Conservation (phyloP, 2,329 filamentous ascomycete genomes). For the Kalaharituber pfeilii region DNA sequence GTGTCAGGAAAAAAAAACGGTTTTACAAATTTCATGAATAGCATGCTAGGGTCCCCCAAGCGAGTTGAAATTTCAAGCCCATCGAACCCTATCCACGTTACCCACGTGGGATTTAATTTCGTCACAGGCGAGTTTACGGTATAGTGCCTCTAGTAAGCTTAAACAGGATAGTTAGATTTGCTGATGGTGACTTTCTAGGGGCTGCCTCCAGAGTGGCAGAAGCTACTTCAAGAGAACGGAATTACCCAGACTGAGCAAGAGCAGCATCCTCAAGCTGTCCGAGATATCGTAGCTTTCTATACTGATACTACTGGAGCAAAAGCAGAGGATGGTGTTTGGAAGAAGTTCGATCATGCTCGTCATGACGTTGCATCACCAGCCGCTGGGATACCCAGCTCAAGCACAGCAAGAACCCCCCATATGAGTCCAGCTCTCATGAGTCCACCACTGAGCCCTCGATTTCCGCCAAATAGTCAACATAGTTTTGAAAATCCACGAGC, state of each 20-base stretch:
- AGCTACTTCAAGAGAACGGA: conserved; percentile 82
- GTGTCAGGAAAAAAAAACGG: conserved; percentile 67
- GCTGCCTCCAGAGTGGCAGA: conserved; percentile 94
- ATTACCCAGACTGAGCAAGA: conserved; percentile 92
- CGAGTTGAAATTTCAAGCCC: conserved; percentile 81
- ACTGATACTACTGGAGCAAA: conserved; percentile 75
- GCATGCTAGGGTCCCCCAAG: conserved; percentile 65
- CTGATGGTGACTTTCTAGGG: conserved; percentile 51
- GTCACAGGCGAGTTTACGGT: conserved; percentile 92
- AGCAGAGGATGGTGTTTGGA: conserved; percentile 73
- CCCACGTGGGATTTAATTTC: conserved; percentile 94
- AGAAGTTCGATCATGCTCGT: conserved; percentile 82
- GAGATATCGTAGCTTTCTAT: conserved; percentile 92
- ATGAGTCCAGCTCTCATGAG: conserved; percentile 46
- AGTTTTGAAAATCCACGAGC: conserved; percentile 96
- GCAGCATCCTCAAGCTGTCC: conserved; percentile 86
- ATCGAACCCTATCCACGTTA: conserved; percentile 94
- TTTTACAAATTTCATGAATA: conserved; percentile 79
- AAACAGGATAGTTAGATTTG: no score
- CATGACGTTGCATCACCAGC: not conserved
- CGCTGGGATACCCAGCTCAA: not conserved
- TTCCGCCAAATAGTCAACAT: conserved; percentile 74
- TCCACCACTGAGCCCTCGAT: conserved; percentile 67
- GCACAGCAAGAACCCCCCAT: conserved; percentile 8
- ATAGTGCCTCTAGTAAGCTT: conserved; percentile 19